phyloP scores from a whole-genome alignment of 2,329 filamentous ascomycete species.

The Exophiala bonariae region DNA sequence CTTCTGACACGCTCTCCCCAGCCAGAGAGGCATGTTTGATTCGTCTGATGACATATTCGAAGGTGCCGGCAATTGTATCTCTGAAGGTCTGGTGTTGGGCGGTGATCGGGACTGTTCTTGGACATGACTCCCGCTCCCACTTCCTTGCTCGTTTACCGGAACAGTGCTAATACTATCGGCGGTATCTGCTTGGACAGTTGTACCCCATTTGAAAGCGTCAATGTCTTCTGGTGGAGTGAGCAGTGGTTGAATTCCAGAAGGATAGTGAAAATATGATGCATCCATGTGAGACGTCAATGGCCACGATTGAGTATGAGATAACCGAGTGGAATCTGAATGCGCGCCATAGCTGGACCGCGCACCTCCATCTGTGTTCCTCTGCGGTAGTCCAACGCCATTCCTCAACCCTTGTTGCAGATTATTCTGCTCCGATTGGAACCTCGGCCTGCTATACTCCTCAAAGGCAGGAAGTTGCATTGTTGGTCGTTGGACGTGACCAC shows the following conservation, averaged over 20 bases:
- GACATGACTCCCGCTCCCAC: background rate
- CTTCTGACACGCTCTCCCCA: constrained; percentile 17
- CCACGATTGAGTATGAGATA: constrained; percentile 13
- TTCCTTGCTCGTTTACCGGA: constrained; percentile 3
- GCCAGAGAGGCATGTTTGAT: constrained; percentile 15
- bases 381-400: background rate
- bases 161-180: constrained; percentile 9
- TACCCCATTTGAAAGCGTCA: constrained; percentile 30
- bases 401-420: background rate
- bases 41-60: constrained; percentile 13
- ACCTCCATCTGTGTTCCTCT: too few species aligned
- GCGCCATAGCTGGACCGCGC: too few species aligned
- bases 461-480: constrained; percentile 5
- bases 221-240: constrained; percentile 29
- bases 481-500: background rate
- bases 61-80: constrained; percentile 18
- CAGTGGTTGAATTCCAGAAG: constrained; percentile 18
- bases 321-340: background rate
- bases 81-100: constrained; percentile 17
- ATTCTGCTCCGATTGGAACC: background rate
- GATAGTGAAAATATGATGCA: constrained; percentile 8
- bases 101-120: constrained; percentile 10
- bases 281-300: constrained; percentile 1
- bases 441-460: background rate
- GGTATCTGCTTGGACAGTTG: constrained; percentile 6